These are phyloP conservation scores for Cubamyces lactineus DNA, from an alignment of 768 basidiomycete species.

Conservation along the genomic window DNA sequence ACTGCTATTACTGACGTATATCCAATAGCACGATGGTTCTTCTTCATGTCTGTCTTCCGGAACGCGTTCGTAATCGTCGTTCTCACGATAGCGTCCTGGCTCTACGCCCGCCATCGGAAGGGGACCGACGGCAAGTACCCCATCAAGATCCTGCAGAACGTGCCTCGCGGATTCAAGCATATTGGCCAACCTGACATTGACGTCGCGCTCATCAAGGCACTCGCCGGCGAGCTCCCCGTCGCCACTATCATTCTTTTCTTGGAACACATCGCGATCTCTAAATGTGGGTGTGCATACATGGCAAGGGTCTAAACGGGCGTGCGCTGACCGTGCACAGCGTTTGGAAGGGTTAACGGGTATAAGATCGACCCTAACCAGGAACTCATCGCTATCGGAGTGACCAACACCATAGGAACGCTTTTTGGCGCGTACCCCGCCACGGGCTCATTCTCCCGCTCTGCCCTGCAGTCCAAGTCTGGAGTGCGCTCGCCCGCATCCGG, in stretches of 20 bases:
- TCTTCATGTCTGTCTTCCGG: slow-evolving; percentile 74
- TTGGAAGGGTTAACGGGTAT: slow-evolving; percentile 92
- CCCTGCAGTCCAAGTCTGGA: slow-evolving; percentile 92
- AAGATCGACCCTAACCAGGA: slow-evolving; percentile 93
- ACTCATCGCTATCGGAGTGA: slow-evolving; percentile 93
- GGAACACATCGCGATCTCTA: slow-evolving; percentile 94
- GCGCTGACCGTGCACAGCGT: slow-evolving; percentile 51
- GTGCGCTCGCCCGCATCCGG: slow-evolving; percentile 93
- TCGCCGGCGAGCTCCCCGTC: slow-evolving; percentile 75
- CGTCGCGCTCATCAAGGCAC: slow-evolving; percentile 55
- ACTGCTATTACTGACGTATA: background rate
- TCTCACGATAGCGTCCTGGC: slow-evolving; percentile 84
- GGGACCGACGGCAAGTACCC: slow-evolving; percentile 66
- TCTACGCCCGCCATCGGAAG: slow-evolving; percentile 69
- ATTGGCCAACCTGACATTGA: slow-evolving; percentile 51
- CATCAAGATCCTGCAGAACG: slow-evolving; percentile 78
- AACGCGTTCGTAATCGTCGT: slow-evolving; percentile 88
- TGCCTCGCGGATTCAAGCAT: slow-evolving; percentile 80
- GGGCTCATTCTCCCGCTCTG: slow-evolving; percentile 95
- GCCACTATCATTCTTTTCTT: slow-evolving; percentile 86
- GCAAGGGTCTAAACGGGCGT: background rate
- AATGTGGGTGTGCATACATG: slow-evolving; percentile 54
- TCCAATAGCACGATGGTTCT: slow-evolving; percentile 62
- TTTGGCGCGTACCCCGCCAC: slow-evolving; percentile 95
- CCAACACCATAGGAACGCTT: slow-evolving; percentile 87